Evolutionary conservation across 495 filamentous ascomycete genomes (phyloP).

Genomic region (Penicillium arizonense): DNA sequence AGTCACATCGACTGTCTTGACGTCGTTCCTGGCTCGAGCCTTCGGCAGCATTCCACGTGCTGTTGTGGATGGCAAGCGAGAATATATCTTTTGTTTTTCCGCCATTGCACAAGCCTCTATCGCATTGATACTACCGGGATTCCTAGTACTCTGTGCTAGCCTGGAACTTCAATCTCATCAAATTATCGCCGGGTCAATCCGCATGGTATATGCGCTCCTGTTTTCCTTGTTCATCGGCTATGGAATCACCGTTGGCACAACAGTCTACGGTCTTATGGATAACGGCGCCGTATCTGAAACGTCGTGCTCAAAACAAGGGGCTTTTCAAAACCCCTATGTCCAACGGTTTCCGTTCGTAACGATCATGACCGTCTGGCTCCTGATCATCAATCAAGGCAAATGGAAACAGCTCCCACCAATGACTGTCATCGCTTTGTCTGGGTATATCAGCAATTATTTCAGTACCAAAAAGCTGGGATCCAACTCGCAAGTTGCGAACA

Average conservation of each 20-base stretch:
- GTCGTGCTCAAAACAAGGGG: slow-evolving; percentile 52
- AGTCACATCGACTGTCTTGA: slow-evolving; percentile 75
- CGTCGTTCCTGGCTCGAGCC: slow-evolving; percentile 78
- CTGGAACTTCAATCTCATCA: slow-evolving; percentile 82
- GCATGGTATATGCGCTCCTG: slow-evolving; percentile 92
- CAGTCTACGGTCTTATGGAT: slow-evolving; percentile 81
- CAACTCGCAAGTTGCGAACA: slow-evolving; percentile 78
- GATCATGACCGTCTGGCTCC: slow-evolving; percentile 57
- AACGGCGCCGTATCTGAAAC: slow-evolving; percentile 65
- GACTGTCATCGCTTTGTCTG: slow-evolving; percentile 71
- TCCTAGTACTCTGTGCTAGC: slow-evolving; percentile 74
- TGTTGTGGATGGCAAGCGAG: slow-evolving; percentile 35
- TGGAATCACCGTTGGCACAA: slow-evolving; percentile 88
- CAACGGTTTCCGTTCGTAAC: slow-evolving; percentile 49
- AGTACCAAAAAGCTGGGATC: slow-evolving; percentile 64
- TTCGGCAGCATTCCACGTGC: slow-evolving; percentile 71
- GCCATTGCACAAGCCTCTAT: slow-evolving; percentile 88
- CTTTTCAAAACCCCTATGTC: slow-evolving; percentile 30
- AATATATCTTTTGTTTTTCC: slow-evolving; percentile 79
- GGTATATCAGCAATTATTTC: slow-evolving; percentile 83
- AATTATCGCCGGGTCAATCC: slow-evolving; percentile 86
- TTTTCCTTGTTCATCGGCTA: slow-evolving; percentile 92
- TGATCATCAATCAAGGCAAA: slow-evolving; percentile 85
- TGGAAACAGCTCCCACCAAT: slow-evolving; percentile 86
- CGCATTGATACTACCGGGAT: slow-evolving; percentile 85